A percentile compares a stretch with the other conserved stretches of the same genome.
Evolutionary conservation across 768 basidiomycete species (phyloP).

Genomic region (Solioccasus polychromus): DNA sequence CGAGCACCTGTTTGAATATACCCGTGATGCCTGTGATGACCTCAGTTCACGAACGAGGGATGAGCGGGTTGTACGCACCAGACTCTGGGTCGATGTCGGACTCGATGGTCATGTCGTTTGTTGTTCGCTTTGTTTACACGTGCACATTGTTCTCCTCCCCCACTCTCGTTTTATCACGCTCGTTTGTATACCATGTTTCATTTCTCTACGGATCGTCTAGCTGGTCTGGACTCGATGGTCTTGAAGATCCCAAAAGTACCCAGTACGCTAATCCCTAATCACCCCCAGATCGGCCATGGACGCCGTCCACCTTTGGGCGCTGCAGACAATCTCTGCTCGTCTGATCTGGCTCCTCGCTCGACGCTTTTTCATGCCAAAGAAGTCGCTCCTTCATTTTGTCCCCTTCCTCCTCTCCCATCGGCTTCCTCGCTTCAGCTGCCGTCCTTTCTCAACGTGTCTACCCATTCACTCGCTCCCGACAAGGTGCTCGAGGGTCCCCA

Average conservation of each 20-base stretch:
- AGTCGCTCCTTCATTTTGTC: slow-evolving; percentile 29
- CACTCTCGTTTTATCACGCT: slow-evolving; percentile 22
- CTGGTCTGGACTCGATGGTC: slow-evolving; percentile 41
- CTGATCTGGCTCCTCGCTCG: slow-evolving; percentile 17
- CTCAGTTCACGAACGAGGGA: slow-evolving; percentile 4
- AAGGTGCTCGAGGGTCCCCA: slow-evolving; percentile 29
- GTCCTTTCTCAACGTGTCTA: slow-evolving; percentile 34
- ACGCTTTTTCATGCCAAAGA: slow-evolving; percentile 17
- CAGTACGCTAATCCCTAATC: slow-evolving; percentile 26
- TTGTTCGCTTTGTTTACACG: slow-evolving; percentile 13
- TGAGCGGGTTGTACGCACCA: slow-evolving; percentile 41
- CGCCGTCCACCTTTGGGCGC: too few species aligned
- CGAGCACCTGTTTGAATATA: slow-evolving; percentile 80
- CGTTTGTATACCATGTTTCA: slow-evolving; percentile 27
- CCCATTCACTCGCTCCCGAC: slow-evolving; percentile 18
- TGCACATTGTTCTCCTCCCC: not conserved
- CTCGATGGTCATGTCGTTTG: slow-evolving; percentile 68
- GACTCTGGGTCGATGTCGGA: slow-evolving; percentile 85
- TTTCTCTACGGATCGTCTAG: slow-evolving; percentile 40
- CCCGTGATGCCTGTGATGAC: slow-evolving; percentile 56
- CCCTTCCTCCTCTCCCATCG: slow-evolving; percentile 35
- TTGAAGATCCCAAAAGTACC: slow-evolving; percentile 35
- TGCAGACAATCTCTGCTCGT: slow-evolving; percentile 30
- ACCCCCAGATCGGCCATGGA: slow-evolving; percentile 15
- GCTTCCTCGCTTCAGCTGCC: slow-evolving; percentile 39